A percentile compares a stretch with the other conserved stretches of the same genome.
phyloP scores from a whole-genome alignment of 1,284 basidiomycete species.

The Tausonia pullulans region DNA sequence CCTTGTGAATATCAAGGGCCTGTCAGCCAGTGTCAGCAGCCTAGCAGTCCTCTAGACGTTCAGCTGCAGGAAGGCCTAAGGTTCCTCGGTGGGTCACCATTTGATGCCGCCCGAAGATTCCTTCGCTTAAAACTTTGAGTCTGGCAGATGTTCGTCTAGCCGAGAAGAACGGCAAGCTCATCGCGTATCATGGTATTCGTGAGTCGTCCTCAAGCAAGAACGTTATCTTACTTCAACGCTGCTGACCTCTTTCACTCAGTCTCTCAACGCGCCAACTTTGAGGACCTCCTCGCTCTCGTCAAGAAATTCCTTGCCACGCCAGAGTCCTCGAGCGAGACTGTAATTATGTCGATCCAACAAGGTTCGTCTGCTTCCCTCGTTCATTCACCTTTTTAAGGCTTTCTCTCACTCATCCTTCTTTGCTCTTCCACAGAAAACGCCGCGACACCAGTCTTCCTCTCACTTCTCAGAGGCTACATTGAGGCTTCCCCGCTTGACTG shows the following conservation, averaged over 20 bases:
- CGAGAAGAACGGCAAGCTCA: constrained; percentile 44
- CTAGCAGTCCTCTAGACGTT: constrained; percentile 24
- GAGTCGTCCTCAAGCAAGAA: constrained; percentile 8
- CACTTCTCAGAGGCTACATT: constrained; percentile 47
- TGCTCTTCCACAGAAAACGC: constrained; percentile 8
- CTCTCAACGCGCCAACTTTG: constrained; percentile 55
- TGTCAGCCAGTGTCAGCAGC: constrained; percentile 34
- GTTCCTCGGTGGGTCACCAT: constrained; percentile 35
- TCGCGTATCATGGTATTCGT: constrained; percentile 23
- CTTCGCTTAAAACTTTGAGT: not conserved
- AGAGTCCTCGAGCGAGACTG: constrained; percentile 49
- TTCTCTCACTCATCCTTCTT: constrained; percentile 42
- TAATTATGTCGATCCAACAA: constrained; percentile 77
- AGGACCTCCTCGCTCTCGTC: constrained; percentile 48
- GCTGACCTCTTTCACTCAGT: constrained; percentile 29
- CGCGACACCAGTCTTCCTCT: constrained; percentile 42
- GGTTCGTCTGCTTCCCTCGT: constrained; percentile 46
- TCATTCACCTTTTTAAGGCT: constrained; percentile 23
- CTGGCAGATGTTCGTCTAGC: constrained; percentile 60
- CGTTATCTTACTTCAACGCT: not conserved
- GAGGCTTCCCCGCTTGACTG: constrained; percentile 43
- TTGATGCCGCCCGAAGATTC: constrained; percentile 36
- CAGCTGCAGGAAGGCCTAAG: constrained; percentile 30
- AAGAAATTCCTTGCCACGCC: constrained; percentile 53
- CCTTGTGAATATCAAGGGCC: constrained; percentile 20